A percentile compares a stretch with the other conserved stretches of the same genome.
Conservation (phyloP, 2,329 filamentous ascomycete species). For the Venturia nashicola region DNA sequence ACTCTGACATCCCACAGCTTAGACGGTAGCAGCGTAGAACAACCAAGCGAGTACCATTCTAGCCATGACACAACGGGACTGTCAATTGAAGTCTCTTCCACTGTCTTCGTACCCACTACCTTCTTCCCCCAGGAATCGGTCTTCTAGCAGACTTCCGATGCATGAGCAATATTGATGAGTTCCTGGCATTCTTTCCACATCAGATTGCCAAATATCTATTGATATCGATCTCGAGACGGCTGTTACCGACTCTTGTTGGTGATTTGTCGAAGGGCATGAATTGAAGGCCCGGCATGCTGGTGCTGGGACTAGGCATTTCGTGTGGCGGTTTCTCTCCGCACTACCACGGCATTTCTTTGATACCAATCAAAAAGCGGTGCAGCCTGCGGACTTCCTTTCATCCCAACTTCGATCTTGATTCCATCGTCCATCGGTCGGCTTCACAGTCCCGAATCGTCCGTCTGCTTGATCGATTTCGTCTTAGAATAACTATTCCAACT, state of each 20-base stretch:
- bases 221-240: too few species aligned
- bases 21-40: neutral
- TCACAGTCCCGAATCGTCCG: constrained; percentile 12
- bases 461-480: constrained; percentile 12
- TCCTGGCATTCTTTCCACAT: too few species aligned
- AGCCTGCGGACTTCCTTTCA: neutral
- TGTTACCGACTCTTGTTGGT: too few species aligned
- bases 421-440: neutral
- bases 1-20: neutral
- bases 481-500: neutral
- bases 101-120: too few species aligned
- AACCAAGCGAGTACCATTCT: neutral
- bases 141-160: too few species aligned
- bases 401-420: neutral
- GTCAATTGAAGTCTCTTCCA: too few species aligned
- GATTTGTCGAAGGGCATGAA: too few species aligned
- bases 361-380: neutral
- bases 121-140: too few species aligned
- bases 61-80: too few species aligned
- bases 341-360: neutral
- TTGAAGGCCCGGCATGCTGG: too few species aligned
- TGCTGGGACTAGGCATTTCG: neutral
- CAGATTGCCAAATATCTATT: too few species aligned
- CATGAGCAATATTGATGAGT: too few species aligned
- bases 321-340: neutral